Evolutionary conservation across 2,329 filamentous ascomycete species (phyloP), one percentile per base, ranked within the genome.

Genomic region (Rhexocercosporidium sp.): DNA sequence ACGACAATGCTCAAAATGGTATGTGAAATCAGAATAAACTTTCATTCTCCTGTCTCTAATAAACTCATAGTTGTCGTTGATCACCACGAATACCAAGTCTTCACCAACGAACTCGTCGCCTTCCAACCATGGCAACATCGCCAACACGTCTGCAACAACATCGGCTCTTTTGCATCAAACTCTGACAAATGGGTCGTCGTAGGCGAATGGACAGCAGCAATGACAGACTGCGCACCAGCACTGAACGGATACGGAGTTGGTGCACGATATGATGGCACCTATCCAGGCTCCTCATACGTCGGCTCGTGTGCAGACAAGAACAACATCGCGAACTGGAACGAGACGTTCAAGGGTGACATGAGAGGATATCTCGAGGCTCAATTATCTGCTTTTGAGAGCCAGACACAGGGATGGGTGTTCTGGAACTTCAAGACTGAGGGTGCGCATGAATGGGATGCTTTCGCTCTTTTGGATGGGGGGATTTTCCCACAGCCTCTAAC

Each of bases 41-140:
- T 82, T 22, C 29, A 22, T 18, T 22, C 18, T 3, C 3, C 18
- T 22, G 18, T 56, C 11, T 90, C 53, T 84, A 85, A 63, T 54
- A 88, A 88, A 74, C 2, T 82, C 81, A 1, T 46, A 75, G 75
- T 77, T 16, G 65, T 86, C 54, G 78, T 92, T 69, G 90, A 92
- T 74, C 88, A 89, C 66, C 90, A 92, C 75, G 87, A 91, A 74
- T 92, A 92, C 75, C 86, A 91, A 75, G 82, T 88, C 66, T 91
- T 91, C 78, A 82, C 81, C 67, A 77, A 82, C 27, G 80, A 78
- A 0, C 79, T 85, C 31, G 78, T 90, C 34, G 80, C 81, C 25
- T 77, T 86, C 76, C 77, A 80, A 41, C 82, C 83, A 3, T 79
- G 80, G 70, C 75, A 86, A 64, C 90, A 92, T 71, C 78, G 86